Conservation (phyloP, 2,329 filamentous ascomycete species). For the Ophiostoma quercus region DNA sequence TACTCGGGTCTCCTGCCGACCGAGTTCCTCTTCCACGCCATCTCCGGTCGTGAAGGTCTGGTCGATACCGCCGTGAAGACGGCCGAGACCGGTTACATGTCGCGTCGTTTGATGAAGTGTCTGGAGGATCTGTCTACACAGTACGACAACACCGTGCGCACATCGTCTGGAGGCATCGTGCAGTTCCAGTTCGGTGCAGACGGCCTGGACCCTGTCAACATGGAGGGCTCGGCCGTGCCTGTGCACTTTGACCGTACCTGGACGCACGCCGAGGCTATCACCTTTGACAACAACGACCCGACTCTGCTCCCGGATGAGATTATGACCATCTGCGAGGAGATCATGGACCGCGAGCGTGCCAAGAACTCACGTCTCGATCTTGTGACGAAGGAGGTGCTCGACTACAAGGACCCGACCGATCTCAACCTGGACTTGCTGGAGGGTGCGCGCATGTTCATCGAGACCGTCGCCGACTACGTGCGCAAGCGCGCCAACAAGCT, state of each 20-base stretch:
- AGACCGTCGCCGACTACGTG: constrained; percentile 70
- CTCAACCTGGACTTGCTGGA: constrained; percentile 72
- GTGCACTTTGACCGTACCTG: constrained; percentile 91
- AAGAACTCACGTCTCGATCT: constrained; percentile 59
- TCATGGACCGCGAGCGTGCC: constrained; percentile 62
- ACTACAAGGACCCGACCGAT: constrained; percentile 65
- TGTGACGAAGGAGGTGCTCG: constrained; percentile 56
- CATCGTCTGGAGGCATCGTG: constrained; percentile 80
- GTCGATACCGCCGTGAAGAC: constrained; percentile 99
- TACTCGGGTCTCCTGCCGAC: constrained; percentile 85
- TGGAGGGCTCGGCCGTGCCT: constrained; percentile 90
- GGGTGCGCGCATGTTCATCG: constrained; percentile 74
- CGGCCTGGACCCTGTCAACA: constrained; percentile 90
- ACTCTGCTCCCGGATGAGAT: constrained; percentile 73
- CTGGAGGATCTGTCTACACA: constrained; percentile 88
- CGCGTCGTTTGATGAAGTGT: constrained; percentile 94
- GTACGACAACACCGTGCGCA: constrained; percentile 92
- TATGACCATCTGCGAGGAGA: constrained; percentile 58
- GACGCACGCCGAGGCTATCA: constrained; percentile 69
- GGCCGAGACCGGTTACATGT: constrained; percentile 99
- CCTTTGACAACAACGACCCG: constrained; percentile 70
- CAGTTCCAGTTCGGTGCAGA: constrained; percentile 98
- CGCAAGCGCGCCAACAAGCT: constrained; percentile 57
- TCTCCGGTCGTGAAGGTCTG: constrained; percentile 95
- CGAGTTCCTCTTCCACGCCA: constrained; percentile 97